These are phyloP conservation scores for Monosporozyma siamensis DNA, from an alignment of 805 yeast species.

Conservation along the genomic window DNA sequence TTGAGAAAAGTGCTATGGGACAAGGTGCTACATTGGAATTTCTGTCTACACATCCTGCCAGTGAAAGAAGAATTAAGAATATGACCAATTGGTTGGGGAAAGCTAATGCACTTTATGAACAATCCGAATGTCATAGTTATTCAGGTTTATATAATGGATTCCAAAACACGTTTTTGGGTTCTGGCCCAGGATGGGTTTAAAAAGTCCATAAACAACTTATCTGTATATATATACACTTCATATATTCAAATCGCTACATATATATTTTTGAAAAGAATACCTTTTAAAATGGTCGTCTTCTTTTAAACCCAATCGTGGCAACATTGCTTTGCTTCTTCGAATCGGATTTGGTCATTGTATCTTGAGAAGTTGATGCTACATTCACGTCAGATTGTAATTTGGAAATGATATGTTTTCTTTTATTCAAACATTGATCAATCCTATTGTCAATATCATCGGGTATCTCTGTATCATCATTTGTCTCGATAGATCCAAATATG, in stretches of 20 bases:
- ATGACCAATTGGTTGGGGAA: constrained; percentile 61
- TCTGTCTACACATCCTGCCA: constrained; percentile 84
- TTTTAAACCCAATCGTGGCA: constrained; percentile 22
- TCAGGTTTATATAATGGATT: constrained; percentile 16
- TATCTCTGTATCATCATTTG: background rate
- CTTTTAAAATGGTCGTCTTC: constrained; percentile 17
- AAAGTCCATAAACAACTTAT: too few species aligned
- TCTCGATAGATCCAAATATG: constrained; percentile 1
- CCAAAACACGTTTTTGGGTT: background rate
- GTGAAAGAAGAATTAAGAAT: constrained; percentile 58
- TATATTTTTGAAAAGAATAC: too few species aligned
- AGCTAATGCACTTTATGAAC: constrained; percentile 26
- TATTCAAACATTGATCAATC: constrained; percentile 9
- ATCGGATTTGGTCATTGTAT: background rate
- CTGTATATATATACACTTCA: too few species aligned
- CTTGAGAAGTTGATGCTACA: background rate
- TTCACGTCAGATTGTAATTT: constrained; percentile 6
- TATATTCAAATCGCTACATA: background rate
- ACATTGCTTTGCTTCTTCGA: background rate
- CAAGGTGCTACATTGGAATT: constrained; percentile 42
- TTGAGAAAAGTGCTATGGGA: constrained; percentile 32
- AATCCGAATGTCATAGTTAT: constrained; percentile 23
- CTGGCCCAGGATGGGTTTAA: background rate
- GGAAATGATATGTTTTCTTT: constrained; percentile 8
- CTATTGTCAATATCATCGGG: constrained; percentile 11